phyloP scores from a whole-genome alignment of 2,329 filamentous ascomycete genomes.

The Pseudogymnoascus sp. region DNA sequence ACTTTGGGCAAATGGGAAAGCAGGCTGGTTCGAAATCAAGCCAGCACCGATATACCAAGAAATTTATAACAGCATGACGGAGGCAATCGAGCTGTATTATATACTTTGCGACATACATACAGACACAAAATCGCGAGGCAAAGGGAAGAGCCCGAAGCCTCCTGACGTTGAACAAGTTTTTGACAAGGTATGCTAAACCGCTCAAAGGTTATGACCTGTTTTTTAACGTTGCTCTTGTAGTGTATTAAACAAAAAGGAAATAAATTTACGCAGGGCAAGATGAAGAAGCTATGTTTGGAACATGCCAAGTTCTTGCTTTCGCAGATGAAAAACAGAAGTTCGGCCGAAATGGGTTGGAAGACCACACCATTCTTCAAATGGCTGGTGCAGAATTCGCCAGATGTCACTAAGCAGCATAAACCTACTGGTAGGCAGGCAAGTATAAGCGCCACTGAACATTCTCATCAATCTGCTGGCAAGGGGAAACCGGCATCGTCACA shows the following conservation, averaged over 20 bases:
- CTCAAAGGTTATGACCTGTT: conserved; percentile 28
- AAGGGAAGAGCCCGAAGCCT: conserved; percentile 24
- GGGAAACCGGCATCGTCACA: neutral
- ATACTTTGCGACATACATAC: conserved; percentile 51
- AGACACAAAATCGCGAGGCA: conserved; percentile 28
- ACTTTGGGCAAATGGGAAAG: conserved; percentile 58
- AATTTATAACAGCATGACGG: conserved; percentile 51
- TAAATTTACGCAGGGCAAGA: conserved; percentile 43
- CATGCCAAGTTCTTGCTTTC: conserved; percentile 45
- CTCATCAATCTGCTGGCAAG: neutral
- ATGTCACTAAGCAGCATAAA: neutral
- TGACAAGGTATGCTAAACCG: conserved; percentile 18
- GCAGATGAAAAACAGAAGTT: conserved; percentile 37
- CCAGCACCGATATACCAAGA: conserved; percentile 49
- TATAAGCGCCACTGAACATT: neutral
- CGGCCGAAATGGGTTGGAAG: conserved; percentile 33
- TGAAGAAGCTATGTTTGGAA: conserved; percentile 37
- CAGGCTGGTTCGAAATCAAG: conserved; percentile 61
- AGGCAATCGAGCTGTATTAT: conserved; percentile 58
- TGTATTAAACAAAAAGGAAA: conserved; percentile 47
- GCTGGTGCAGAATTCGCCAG: conserved; percentile 29
- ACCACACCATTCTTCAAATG: conserved; percentile 42
- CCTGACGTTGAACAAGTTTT: conserved; percentile 16
- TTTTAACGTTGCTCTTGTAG: conserved; percentile 31
- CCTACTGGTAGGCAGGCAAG: neutral